phyloP scores from a whole-genome alignment of 2,329 filamentous ascomycete species.

The Chrysosporium queenslandicum region DNA sequence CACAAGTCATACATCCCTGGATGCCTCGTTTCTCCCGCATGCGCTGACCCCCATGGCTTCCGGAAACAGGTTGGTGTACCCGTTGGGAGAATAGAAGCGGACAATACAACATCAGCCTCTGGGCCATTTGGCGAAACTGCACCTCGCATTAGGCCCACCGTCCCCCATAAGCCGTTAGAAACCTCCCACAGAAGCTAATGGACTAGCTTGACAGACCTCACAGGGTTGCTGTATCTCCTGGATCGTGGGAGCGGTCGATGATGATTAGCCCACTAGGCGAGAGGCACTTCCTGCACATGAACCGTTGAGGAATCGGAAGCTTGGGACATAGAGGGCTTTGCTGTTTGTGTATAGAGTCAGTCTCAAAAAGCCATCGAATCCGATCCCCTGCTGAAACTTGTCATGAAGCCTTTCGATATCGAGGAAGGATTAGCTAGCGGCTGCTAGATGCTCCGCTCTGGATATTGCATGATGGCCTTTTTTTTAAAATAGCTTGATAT shows the following conservation, averaged over 20 bases:
- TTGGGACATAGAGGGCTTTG: too few relatives aligned
- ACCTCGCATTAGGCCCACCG: neutral
- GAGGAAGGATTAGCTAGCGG: neutral
- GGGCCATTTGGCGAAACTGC: constrained; percentile 1
- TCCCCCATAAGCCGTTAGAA: neutral
- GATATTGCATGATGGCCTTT: constrained; percentile 7
- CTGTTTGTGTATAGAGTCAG: too few relatives aligned
- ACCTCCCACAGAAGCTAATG: neutral
- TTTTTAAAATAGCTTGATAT: constrained; percentile 13
- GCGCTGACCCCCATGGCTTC: too few relatives aligned
- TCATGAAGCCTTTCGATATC: too few relatives aligned
- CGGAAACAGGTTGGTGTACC: neutral
- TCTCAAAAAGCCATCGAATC: too few relatives aligned
- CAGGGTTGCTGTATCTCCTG: neutral
- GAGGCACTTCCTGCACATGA: neutral
- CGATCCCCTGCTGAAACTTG: too few relatives aligned
- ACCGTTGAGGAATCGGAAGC: too few relatives aligned
- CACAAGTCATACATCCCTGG: neutral
- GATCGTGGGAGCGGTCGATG: neutral
- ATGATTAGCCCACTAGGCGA: neutral
- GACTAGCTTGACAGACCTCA: neutral
- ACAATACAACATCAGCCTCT: neutral
- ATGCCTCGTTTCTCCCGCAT: neutral
- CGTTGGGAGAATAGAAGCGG: neutral
- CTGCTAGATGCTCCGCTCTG: constrained; percentile 2